A percentile compares a stretch with the other conserved stretches of the same genome.
Evolutionary conservation across 169 alveolate genomes (phyloP).

Genomic region (Plasmodium fragile): DNA sequence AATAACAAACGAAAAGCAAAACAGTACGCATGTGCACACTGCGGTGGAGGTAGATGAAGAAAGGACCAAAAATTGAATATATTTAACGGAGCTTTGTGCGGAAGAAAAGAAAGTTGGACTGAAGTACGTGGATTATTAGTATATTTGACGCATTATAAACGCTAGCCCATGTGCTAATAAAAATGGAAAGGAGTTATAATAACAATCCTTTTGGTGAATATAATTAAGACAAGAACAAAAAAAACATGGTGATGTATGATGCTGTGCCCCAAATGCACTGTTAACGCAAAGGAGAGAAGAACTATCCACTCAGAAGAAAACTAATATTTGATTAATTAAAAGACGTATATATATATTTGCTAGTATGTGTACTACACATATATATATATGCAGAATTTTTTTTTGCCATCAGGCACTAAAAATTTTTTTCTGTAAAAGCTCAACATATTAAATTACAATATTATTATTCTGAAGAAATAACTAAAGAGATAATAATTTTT

Average conservation of each 20-base stretch:
- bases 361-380: background rate
- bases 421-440: background rate
- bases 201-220: background rate
- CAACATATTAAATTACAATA: background rate
- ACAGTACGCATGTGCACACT: background rate
- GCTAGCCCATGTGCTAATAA: background rate
- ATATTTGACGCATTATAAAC: background rate
- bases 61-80: background rate
- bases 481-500: background rate
- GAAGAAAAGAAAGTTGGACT: background rate
- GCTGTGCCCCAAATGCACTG: background rate
- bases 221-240: background rate
- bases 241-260: background rate
- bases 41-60: background rate
- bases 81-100: background rate
- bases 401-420: constrained; percentile 4
- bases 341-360: background rate
- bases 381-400: constrained; percentile 11
- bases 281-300: background rate
- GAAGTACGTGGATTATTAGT: background rate
- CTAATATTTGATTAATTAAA: background rate
- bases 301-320: background rate
- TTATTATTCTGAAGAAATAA: constrained; percentile 4
- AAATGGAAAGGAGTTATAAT: background rate
- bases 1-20: background rate